Percentiles rank a stretch among this genome's conserved stretches.
These are phyloP conservation scores for Physcia stellaris DNA, from an alignment of 495 filamentous ascomycete genomes.

Conservation along the genomic window DNA sequence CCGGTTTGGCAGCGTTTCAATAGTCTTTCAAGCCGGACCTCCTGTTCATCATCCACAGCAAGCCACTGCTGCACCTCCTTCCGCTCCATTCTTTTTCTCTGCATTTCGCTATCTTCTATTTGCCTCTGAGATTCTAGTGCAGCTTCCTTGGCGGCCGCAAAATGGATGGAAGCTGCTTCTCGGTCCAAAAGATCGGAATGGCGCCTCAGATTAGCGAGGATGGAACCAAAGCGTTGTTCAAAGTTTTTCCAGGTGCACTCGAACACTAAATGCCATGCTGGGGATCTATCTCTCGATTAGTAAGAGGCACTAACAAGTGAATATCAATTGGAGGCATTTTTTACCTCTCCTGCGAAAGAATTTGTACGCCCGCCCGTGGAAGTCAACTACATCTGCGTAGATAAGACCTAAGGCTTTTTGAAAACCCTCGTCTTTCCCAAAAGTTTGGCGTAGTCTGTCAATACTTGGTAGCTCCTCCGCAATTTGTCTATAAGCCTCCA, in stretches of 20 bases:
- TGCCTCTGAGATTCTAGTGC: not conserved
- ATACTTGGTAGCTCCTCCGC: conserved; percentile 24
- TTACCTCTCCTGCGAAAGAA: conserved; percentile 24
- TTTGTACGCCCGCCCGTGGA: conserved; percentile 30
- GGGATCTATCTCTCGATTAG: too few relatives aligned
- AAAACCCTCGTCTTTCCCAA: conserved; percentile 19
- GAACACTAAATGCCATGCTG: conserved; percentile 16
- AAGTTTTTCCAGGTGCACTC: conserved; percentile 28
- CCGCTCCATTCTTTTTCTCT: not conserved
- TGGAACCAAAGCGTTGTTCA: conserved; percentile 23
- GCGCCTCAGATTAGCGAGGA: conserved; percentile 21
- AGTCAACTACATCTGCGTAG: conserved; percentile 29
- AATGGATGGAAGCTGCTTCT: conserved; percentile 17
- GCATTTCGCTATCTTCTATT: conserved; percentile 1
- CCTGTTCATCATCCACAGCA: conserved; percentile 3
- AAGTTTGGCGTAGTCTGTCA: conserved; percentile 16
- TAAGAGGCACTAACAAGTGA: too few relatives aligned
- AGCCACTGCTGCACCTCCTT: conserved; percentile 5
- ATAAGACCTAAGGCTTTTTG: conserved; percentile 25
- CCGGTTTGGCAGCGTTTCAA: not conserved
- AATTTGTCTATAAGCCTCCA: conserved; percentile 25
- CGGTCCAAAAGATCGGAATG: conserved; percentile 26
- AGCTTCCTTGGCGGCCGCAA: conserved; percentile 11
- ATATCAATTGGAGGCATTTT: too few relatives aligned
- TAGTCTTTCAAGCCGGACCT: conserved; percentile 1